Conservation (phyloP, 352 stramenopile genomes). For the Globisporangium carolinianum region DNA sequence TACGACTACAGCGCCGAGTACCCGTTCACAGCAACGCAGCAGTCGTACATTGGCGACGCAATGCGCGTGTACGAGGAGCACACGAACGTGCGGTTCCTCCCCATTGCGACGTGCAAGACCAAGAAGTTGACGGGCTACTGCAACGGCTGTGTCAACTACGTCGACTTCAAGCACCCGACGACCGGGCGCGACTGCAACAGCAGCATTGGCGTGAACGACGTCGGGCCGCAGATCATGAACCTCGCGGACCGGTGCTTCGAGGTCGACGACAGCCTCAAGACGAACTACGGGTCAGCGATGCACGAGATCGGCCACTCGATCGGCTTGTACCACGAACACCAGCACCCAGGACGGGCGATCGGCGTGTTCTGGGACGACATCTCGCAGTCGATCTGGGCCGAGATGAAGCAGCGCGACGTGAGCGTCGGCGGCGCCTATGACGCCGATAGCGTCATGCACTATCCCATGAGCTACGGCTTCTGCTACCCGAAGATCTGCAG, state of each 20-base stretch:
- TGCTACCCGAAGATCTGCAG: constrained; percentile 58
- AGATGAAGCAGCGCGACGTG: constrained; percentile 62
- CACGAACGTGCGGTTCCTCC: constrained; percentile 75
- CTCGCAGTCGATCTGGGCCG: constrained; percentile 60
- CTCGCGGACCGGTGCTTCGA: constrained; percentile 72
- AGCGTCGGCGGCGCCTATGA: constrained; percentile 69
- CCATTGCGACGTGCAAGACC: constrained; percentile 34
- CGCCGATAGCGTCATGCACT: constrained; percentile 72
- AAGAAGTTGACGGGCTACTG: constrained; percentile 45
- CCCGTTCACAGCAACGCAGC: constrained; percentile 50
- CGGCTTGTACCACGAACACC: constrained; percentile 78
- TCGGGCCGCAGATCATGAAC: constrained; percentile 62
- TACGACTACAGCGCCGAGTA: constrained; percentile 63
- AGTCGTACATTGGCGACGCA: constrained; percentile 50
- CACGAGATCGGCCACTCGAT: constrained; percentile 78
- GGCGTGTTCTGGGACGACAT: constrained; percentile 73
- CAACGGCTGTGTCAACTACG: constrained; percentile 56
- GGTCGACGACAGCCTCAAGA: constrained; percentile 64
- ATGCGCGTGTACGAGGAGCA: constrained; percentile 58
- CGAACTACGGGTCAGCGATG: constrained; percentile 69
- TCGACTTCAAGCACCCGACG: constrained; percentile 71
- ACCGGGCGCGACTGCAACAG: constrained; percentile 72
- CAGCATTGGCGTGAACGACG: constrained; percentile 63
- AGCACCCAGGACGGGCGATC: constrained; percentile 62
- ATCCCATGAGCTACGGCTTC: constrained; percentile 69